These are phyloP conservation scores for Phytopythium vexans DNA, from an alignment of 352 stramenopile genomes.

Conservation along the genomic window DNA sequence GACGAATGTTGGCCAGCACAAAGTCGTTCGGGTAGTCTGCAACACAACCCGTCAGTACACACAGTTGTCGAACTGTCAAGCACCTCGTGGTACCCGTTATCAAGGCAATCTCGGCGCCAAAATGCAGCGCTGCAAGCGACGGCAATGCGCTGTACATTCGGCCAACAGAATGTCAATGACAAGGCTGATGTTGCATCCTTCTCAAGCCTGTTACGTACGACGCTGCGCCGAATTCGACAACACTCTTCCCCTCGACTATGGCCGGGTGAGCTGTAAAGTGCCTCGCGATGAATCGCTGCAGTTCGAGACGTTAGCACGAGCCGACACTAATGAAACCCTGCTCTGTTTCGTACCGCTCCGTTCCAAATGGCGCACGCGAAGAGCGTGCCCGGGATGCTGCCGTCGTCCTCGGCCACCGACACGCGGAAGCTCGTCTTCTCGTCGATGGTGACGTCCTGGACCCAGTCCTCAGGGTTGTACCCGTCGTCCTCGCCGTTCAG, in stretches of 20 bases:
- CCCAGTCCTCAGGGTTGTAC: constrained; percentile 37
- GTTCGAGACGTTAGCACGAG: neutral
- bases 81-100: constrained; percentile 33
- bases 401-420: constrained; percentile 43
- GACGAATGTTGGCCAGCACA: constrained; percentile 38
- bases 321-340: neutral
- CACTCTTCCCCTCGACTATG: constrained; percentile 19
- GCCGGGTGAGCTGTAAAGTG: constrained; percentile 34
- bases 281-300: constrained; percentile 39
- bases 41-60: neutral
- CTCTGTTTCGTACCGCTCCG: constrained; percentile 22
- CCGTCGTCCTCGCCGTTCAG: constrained; percentile 36
- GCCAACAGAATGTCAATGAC: neutral
- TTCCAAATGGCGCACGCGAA: constrained; percentile 51
- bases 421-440: constrained; percentile 24
- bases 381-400: constrained; percentile 41
- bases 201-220: constrained; percentile 22
- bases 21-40: constrained; percentile 49
- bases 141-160: constrained; percentile 28
- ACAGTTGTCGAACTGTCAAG: neutral
- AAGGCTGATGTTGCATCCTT: neutral
- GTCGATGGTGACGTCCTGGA: constrained; percentile 29
- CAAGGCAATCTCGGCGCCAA: constrained; percentile 26
- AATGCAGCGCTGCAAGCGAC: constrained; percentile 44
- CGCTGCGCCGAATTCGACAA: constrained; percentile 51